Evolutionary conservation across 2,329 filamentous ascomycete genomes (phyloP), one percentile per base, ranked within the genome.

Genomic region (Fusarium keratoplasticum): DNA sequence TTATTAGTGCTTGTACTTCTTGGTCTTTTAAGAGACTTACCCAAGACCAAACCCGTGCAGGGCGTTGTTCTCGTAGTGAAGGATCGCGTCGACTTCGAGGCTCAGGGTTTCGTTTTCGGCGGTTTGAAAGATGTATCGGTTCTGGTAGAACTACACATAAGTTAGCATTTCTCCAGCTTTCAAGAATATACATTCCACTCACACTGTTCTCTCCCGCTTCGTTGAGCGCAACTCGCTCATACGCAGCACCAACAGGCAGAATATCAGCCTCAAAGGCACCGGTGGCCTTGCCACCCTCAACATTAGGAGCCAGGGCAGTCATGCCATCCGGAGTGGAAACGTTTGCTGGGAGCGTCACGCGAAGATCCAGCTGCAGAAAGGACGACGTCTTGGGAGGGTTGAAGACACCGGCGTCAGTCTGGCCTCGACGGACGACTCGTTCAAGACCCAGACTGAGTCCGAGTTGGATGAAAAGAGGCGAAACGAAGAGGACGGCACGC

Each of bases 51-150:
- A 71, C 3, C 61, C 62, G 6, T 71, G 66, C 14, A 66, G 61
- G 18, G 66, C 68, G 13, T 69, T 66, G 20, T 69, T 71, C 4
- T 54, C 66, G 36, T 71, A 71, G 25, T 71, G 59, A 1, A 69
- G 25, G 5, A 69, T 54, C 0, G 31, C 66, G 8, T 71, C 66
- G 3, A 71, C 66, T 9, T 69, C 38, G 0, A 71, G 47, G 20
- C 42, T 61, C 1, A 71, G 38, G 0, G 68, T 70, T 4, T 59
- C 33, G 6, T 70, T 70, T 3, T 62, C 40, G 6, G 50, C 27
- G 1, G 66, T 69, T 14, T 54, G 33, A 2, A 71, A 58, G 5
- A 66, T 47, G 27, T 71, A 71, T 1, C 18, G 16, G 7, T 66
- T 69, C 18, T 61, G 33, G 52, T 61, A 66, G 16, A 69, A 71